Conservation (phyloP, 805 yeast genomes). For the Hanseniaspora mollemarum region DNA sequence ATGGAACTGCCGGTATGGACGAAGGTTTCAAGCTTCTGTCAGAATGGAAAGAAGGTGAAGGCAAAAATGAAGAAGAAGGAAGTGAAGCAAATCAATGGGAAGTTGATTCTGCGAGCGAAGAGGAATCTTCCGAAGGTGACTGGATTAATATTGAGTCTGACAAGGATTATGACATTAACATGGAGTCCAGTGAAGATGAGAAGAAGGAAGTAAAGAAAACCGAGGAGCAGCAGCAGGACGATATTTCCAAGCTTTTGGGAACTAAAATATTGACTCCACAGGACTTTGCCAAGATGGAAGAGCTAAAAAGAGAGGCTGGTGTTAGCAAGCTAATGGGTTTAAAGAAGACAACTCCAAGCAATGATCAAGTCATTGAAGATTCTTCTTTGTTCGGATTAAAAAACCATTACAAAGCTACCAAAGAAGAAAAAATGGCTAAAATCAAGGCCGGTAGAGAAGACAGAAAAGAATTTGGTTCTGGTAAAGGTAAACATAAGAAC, state of each 20-base stretch:
- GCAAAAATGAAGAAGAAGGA: constrained; percentile 37
- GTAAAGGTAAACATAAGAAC: constrained; percentile 64
- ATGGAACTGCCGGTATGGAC: constrained; percentile 50
- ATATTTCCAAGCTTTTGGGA: constrained; percentile 52
- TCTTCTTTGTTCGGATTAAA: constrained; percentile 60
- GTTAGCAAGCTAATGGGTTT: constrained; percentile 65
- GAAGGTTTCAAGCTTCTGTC: constrained; percentile 86
- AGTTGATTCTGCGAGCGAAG: constrained; percentile 29
- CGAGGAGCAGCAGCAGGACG: constrained; percentile 31
- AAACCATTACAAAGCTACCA: constrained; percentile 65
- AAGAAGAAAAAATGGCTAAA: constrained; percentile 81
- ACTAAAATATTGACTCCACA: constrained; percentile 87
- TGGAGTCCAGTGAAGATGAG: constrained; percentile 33
- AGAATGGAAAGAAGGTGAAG: constrained; percentile 57
- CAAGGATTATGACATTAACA: constrained; percentile 39
- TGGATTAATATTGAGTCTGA: constrained; percentile 31
- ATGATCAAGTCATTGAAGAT: constrained; percentile 83
- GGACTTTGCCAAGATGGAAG: constrained; percentile 90
- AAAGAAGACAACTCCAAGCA: constrained; percentile 29
- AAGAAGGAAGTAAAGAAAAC: constrained; percentile 23
- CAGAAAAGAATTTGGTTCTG: constrained; percentile 80
- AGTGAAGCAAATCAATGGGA: constrained; percentile 44
- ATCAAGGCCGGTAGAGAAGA: constrained; percentile 89
- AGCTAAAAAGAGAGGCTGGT: constrained; percentile 75
- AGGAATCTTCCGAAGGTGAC: constrained; percentile 26